Percentiles rank a stretch among this genome's conserved stretches.
Conservation (phyloP, 495 filamentous ascomycete genomes). For the Penicillium lagena region DNA sequence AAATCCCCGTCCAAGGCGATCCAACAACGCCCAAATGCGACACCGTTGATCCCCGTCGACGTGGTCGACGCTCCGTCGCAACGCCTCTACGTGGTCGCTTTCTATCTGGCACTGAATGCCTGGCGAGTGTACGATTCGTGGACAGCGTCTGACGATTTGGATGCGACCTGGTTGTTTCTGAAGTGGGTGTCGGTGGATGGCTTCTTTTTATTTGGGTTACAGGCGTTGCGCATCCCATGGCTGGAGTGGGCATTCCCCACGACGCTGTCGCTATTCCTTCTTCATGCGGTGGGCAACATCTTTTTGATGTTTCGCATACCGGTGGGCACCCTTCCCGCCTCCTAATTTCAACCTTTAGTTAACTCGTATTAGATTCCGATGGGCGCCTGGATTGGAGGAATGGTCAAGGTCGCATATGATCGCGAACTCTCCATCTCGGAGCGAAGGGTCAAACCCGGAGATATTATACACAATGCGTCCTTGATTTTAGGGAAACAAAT, state of each 20-base stretch:
- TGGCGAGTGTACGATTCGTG: slow-evolving; percentile 85
- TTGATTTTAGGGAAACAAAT: slow-evolving; percentile 93
- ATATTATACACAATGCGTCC: slow-evolving; percentile 82
- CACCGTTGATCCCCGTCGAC: slow-evolving; percentile 66
- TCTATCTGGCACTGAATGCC: slow-evolving; percentile 65
- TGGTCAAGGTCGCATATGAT: slow-evolving; percentile 76
- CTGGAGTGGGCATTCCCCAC: slow-evolving; percentile 77
- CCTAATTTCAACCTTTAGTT: slow-evolving; percentile 2
- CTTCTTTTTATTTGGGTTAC: slow-evolving; percentile 76
- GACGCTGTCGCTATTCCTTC: slow-evolving; percentile 56
- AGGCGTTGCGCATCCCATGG: slow-evolving; percentile 87
- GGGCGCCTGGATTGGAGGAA: slow-evolving; percentile 56
- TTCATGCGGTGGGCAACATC: slow-evolving; percentile 65
- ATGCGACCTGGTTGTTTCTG: slow-evolving; percentile 79
- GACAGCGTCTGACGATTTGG: slow-evolving; percentile 66
- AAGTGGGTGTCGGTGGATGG: slow-evolving; percentile 89
- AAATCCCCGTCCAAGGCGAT: slow-evolving; percentile 21
- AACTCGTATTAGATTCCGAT: slow-evolving; percentile 51
- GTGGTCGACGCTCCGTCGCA: slow-evolving; percentile 84
- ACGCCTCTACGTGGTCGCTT: slow-evolving; percentile 71
- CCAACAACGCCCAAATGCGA: slow-evolving; percentile 16
- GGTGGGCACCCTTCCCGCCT: slow-evolving; percentile 36
- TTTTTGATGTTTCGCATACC: slow-evolving; percentile 90
- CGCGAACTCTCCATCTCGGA: slow-evolving; percentile 87
- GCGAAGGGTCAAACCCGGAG: slow-evolving; percentile 75